Base-by-base conservation (phyloP, 2,329 filamentous ascomycete species). In the Trichothecium sympodiale region DNA sequence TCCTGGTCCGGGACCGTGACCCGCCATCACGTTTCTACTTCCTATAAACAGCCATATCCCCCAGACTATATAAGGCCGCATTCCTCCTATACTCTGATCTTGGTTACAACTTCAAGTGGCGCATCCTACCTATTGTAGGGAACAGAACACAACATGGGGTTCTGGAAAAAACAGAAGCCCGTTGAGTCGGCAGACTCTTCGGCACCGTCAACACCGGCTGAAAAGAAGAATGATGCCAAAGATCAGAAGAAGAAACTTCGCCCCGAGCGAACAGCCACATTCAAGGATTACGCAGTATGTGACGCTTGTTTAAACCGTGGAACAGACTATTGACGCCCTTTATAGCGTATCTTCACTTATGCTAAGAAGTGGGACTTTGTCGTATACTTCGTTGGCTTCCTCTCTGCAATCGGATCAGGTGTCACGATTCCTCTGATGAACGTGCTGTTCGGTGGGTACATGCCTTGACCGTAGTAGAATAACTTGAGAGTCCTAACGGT, bases 341-440 rank as follows among this genome's bases (percentile, higher is more conserved):
- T 13, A 17, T 34, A 68, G 58, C 61, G 71, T 38, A 55, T 75
- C 29, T 75, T 75, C 44, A 52, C 52, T 14, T 75, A 75, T 55
- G 69, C 67, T 14, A 67, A 56, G n/a, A 60, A 56, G 46, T 67
- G 62, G 62, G 71, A 75, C 43, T 60, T 62, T 30, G 39, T 64
- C 25, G 55, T 70, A 27, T 65, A 74, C 46, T 54, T 50, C n/a
- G 51, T 56, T 6, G 71, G 67, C 15, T 47, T 53, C 13, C 6
- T 71, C 28, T 63, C 70, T 32, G 68, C 69, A 13, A 59, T 71
- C 8, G 70, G 64, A 16, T 61, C 69, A 2, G 72, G 72, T 37
- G 52, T 65, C 31, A 76, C 72, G 2, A 51, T 77, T 32, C 74
- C 74, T 0, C 45, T 78, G 33, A 72, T 77, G 65, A 77, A 75